phyloP scores from a whole-genome alignment of 306 rosid genomes.

The Trifolium fragiferum region DNA sequence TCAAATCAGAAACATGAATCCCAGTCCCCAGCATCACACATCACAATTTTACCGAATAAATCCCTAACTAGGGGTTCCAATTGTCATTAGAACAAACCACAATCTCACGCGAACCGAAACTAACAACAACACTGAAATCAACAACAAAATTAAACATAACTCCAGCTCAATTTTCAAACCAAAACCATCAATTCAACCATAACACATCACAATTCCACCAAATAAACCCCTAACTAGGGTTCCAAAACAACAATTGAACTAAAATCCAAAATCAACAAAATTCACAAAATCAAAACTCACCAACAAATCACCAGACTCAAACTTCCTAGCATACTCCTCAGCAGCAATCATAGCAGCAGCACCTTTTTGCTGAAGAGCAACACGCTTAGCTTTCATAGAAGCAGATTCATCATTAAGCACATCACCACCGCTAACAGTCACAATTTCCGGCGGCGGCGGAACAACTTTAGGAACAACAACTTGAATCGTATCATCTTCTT shows the following conservation, averaged over 20 bases:
- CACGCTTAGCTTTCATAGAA: conserved; percentile 83
- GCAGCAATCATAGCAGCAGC: conserved; percentile 98
- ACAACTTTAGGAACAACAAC: conserved; percentile 77
- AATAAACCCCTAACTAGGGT: background rate
- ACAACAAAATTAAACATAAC: conserved; percentile 7
- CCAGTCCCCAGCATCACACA: background rate
- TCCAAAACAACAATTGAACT: background rate
- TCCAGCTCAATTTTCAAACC: conserved; percentile 3
- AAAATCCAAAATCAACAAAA: background rate
- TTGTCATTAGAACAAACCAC: too few relatives aligned
- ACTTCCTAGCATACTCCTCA: conserved; percentile 85
- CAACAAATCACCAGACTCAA: conserved; percentile 72
- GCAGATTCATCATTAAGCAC: conserved; percentile 59
- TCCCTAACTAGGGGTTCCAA: background rate
- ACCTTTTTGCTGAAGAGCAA: conserved; percentile 81
- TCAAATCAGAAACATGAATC: conserved; percentile 5
- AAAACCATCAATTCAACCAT: conserved; percentile 9
- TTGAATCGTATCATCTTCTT: conserved; percentile 58
- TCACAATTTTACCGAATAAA: background rate
- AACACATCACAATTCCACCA: background rate
- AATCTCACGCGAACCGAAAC: too few relatives aligned
- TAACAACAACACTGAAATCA: background rate
- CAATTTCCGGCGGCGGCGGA: conserved; percentile 65
- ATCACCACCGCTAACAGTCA: conserved; percentile 39
- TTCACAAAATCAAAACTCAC: conserved; percentile 45